Evolutionary conservation across 78 protist genomes (phyloP), one percentile per base, ranked within the genome.

Genomic region (Tieghemostelium lacteum): DNA sequence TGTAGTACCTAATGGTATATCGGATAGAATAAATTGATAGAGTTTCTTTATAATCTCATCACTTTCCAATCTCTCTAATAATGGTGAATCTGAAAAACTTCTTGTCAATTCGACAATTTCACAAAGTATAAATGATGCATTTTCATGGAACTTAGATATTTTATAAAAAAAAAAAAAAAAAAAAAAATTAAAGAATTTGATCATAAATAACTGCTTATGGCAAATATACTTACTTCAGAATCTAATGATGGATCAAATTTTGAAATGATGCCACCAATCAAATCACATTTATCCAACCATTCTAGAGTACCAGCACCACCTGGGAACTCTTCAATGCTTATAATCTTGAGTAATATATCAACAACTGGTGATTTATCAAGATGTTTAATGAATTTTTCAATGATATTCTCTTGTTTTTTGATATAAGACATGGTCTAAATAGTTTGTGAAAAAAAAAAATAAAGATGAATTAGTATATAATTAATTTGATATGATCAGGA

Each of bases 241-340:
- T 83, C 91, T 49, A 83, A 69, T 33, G 78, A 12, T 83, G 91
- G 91, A 42, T 69, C 78, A 69, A 83, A 83, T 52, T 83, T 73
- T 31, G 63, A 49, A 69, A 83, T 63, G 24, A 83, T 83, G 26
- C 91, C 91, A 69, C 78, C 72, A 60, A 83, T 83, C 42, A 83
- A 69, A 70, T 83, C 54, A 29, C 61, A 69, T 66, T 62, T 83
- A 42, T 83, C 91, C 42, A 83, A 69, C 91, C 91, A 83, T 28
- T 85, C 91, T 28, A 73, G 66, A 37, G 92, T 92, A 60, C 95
- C 88, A 28, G 85, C 96, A 28, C 86, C 93, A 65, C 92, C 96
- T 60, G 36, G 69, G 16, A 22, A 66, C 29, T 93, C 96, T 80
- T 92, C 89, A 36, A 64, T 62, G 61, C 80, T 67, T 33, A 75